These are phyloP conservation scores for Kwoniella botswanensis DNA, from an alignment of 768 basidiomycete genomes.

Conservation along the genomic window DNA sequence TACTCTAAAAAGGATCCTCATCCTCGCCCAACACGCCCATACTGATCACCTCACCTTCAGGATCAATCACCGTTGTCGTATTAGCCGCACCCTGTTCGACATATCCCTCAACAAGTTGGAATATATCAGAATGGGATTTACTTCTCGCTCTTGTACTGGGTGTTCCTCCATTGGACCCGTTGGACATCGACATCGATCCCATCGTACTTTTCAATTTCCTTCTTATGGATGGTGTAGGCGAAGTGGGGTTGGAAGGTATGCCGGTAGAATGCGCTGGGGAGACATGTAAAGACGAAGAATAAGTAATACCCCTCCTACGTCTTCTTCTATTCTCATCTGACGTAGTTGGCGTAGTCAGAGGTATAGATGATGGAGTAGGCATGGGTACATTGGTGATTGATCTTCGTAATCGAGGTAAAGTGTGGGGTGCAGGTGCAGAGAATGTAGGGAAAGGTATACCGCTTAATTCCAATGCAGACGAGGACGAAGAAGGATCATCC, in stretches of 20 bases:
- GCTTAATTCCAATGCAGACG: constrained; percentile 4
- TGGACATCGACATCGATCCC: no score
- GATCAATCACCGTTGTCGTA: constrained; percentile 52
- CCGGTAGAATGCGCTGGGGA: constrained; percentile 19
- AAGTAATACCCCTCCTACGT: constrained; percentile 8
- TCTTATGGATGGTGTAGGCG: constrained; percentile 22
- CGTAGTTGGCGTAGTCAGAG: constrained; percentile 1
- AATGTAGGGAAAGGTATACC: constrained; percentile 8
- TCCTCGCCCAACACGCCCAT: constrained; percentile 48
- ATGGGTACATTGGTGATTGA: constrained; percentile 9
- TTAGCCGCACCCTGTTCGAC: constrained; percentile 53
- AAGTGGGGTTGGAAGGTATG: constrained; percentile 19
- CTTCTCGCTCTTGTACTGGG: constrained; percentile 35
- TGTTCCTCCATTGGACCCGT: background rate
- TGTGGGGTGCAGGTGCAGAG: constrained; percentile 9
- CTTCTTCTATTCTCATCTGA: background rate
- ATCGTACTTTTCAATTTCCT: constrained; percentile 1
- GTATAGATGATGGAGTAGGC: background rate
- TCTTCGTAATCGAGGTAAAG: constrained; percentile 16
- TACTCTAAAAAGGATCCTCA: constrained; percentile 17
- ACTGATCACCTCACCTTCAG: constrained; percentile 46
- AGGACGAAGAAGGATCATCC: background rate
- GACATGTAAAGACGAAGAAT: constrained; percentile 23
- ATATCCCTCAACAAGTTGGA: constrained; percentile 53
- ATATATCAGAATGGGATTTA: constrained; percentile 52